Conservation (phyloP, 768 basidiomycete species). For the Kwoniella dendrophila region DNA sequence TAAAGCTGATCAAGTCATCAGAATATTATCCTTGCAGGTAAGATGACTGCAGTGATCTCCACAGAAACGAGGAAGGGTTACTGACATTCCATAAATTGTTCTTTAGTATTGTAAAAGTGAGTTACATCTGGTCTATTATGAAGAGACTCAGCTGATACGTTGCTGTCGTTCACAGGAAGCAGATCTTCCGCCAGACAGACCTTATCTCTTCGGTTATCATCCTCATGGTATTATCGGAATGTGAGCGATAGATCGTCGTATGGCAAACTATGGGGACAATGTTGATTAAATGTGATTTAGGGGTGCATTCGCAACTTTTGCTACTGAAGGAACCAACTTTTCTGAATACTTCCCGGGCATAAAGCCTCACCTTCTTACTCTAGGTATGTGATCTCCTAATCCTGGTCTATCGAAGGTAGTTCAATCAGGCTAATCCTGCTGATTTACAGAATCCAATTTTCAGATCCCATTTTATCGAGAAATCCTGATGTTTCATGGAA, state of each 20-base stretch:
- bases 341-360: constrained; percentile 87
- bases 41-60: constrained; percentile 3
- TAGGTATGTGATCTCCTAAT: constrained; percentile 33
- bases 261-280: background rate
- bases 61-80: background rate
- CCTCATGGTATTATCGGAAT: constrained; percentile 99
- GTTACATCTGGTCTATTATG: constrained; percentile 22
- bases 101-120: constrained; percentile 59
- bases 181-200: constrained; percentile 84
- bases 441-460: constrained; percentile 71
- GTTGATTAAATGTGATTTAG: constrained; percentile 57
- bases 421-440: background rate
- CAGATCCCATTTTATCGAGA: constrained; percentile 91
- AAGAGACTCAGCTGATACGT: background rate
- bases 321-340: constrained; percentile 91
- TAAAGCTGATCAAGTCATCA: constrained; percentile 9
- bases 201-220: constrained; percentile 97
- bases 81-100: background rate
- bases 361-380: constrained; percentile 85
- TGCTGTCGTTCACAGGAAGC: constrained; percentile 65
- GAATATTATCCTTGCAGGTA: constrained; percentile 54
- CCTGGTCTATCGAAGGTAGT: background rate
- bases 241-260: constrained; percentile 60
- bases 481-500: constrained; percentile 78
- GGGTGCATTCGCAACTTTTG: constrained; percentile 95